Base-by-base conservation (phyloP, 192 early-diverging fungal species). In the Coemansia sp. region DNA sequence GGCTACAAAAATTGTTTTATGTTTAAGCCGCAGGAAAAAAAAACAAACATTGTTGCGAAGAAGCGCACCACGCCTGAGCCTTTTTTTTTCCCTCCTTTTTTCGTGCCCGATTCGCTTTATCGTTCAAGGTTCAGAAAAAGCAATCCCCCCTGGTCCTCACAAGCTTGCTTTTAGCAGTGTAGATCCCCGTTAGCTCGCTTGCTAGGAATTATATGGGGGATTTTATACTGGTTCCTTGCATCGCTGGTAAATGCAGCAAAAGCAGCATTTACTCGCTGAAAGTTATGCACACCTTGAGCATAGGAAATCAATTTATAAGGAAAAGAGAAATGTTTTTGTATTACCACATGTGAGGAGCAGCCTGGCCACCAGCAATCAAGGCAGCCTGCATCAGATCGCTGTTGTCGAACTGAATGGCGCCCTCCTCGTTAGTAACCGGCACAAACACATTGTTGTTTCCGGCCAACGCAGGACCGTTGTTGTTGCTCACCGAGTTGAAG, bases 321-420 rank as follows among this genome's bases (percentile, higher is more conserved):
- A 26, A 26, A 26, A 26, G 6, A n/a, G 38, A 7, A 26, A 48
- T 0, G 45, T 47, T 26, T 47, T 9, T 47, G 3, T 47, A 23
- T 47, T 26, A 26, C 23, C 23, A 26, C 23, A 26, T 26, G 23
- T 1, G 2, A 26, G 23, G 23, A 26, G 23, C 23, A 26, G 23
- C 48, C n/a, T 31, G 20, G 5, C 40, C 47, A 5, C 54, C 57
- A 28, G 54, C 70, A 9, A 46, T 10, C 50, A 68, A 26, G 0
- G 64, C 65, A 6, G 64, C 60, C n/a, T 64, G 23, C 2, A 75
- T 12, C 11, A 76, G 53, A 38, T 53, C 66, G 8, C 72, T 66
- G 63, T 76, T 76, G 31, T 76, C 66, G 19, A 76, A 50, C 56
- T 76, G 72, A 28, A 76, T 76, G 11, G 72, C 67, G 14, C 57